Base-by-base conservation (phyloP, 225 moss, liverwort and hornwort species). In the Asterella californica region DNA sequence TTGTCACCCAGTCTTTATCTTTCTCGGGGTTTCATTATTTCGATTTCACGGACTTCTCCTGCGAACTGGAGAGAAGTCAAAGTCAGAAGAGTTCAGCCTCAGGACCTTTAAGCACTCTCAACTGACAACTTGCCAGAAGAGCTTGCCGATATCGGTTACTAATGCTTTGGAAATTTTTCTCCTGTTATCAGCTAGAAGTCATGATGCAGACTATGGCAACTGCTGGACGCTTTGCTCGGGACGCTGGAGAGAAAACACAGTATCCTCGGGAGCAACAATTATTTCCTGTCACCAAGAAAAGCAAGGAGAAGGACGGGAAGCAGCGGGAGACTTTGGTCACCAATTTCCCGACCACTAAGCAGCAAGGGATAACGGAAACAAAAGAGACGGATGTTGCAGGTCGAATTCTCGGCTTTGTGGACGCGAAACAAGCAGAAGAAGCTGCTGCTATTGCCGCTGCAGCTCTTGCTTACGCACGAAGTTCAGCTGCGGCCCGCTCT, bases 371-470 rank as follows among this genome's bases (percentile, higher is more conserved):
- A 25, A 70, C 73, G 63, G 85, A 86, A 37, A 34, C 83, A n/a
- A 90, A 88, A 22, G 84, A 85, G 75, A 78, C 37, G 5, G 77
- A 74, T 17, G 81, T 55, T 61, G 77, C 76, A 5, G 85, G 84
- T 17, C 81, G 76, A 6, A 32, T 79, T 53, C 71, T 78, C 19
- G 87, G 90, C 63, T 80, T 86, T 54, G 77, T 88, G 71, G 92
- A 90, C 77, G 82, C 90, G 1, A 95, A 95, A 84, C 91, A 90
- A 86, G 93, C 91, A 80, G 84, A 88, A 81, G 93, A 93, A 84
- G 95, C 93, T 82, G 93, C 99, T 14, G 90, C 90, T 76, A 95
- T 99, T 50, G 99, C 95, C 75, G 94, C 94, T 68, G 99, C 95
- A 73, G 99, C 99, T 53, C 87, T 92, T 80, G 99, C 99, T 46